Evolutionary conservation across 176 grass and related monocot genomes (phyloP), one percentile per base, ranked within the genome.

Genomic region (Carex kokanica): DNA sequence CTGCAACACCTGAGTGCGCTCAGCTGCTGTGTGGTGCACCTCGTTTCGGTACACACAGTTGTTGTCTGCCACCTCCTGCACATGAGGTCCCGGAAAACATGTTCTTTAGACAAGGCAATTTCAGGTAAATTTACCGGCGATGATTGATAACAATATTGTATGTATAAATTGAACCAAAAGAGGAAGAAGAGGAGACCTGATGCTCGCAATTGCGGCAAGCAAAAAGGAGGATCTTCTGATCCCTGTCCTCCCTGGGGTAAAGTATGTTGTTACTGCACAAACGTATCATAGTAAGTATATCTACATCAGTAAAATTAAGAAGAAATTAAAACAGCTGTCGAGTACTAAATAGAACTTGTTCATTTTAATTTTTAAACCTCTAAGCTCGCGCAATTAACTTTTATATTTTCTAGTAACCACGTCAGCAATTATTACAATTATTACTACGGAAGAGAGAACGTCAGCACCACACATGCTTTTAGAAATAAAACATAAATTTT

Each of bases 1-100:
- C 86, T 94, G 94, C 24, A 97, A 86, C 45, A 97, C 86, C 81
- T 94, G 94, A 16, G 91, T 94, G 73, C 93, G 91, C 90, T 97
- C 94, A 0, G 85, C 88, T 16, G 86, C 90, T 8, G 89, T 90
- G 69, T 94, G 94, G 77, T 94, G 84, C 79, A 97, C 91, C 79
- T 90, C 88, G 62, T 97, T 97, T 45, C 91, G 84, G 75, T 97
- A 97, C 49, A 97, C 94, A 36, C 94, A 94, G 68, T 89, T 87
- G 85, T 92, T 81, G 63, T 97, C 91, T 0, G 91, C 91, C 1
- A 83, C 89, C 86, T 97, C 94, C 94, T 94, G 81, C 63, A 75
- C 16, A 80, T 38, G 15, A 62, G 58, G 62, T 80, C 2, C 6
- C 78, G 4, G 0, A 55, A 60, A 80, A 20, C 34, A 17, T 59